Evolutionary conservation across 345 rosid genomes (phyloP), one percentile per base, ranked within the genome.

Genomic region (Excoecaria cochinchinensis): DNA sequence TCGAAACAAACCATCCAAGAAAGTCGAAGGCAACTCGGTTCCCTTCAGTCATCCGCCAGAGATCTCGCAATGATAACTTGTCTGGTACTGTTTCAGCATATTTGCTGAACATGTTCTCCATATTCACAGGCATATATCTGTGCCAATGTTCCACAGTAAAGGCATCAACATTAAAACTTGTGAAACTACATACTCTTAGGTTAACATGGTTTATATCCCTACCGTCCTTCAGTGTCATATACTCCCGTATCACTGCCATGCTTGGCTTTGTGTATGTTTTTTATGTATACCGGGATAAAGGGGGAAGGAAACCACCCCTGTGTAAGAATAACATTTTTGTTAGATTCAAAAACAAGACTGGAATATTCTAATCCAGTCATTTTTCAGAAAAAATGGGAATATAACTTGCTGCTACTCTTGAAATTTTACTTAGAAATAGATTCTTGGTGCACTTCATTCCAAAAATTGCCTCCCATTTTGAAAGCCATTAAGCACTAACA

Each of bases 141-240:
- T 78, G 80, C 9, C 4, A 6, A 14, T 22, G 62, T 21, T 6
- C 50, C 0, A 8, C 38, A 25, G 55, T 42, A 61, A 0, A 78
- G 55, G 51, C 12, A 25, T 36, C 17, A 67, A 2, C 1, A 36
- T 38, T 16, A 46, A 4, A 46, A 57, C 36, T 44, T 5, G 48
- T 44, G 48, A 44, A 44, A 44, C 48, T 44, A 8, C 8, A 5
- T 44, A 16, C 44, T 19, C 46, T 31, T 24, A 57, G n/a, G 38
- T 40, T 8, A 44, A 71, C 57, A 21, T 39, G 40, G 5, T 31
- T 70, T 3, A 15, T 46, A 4, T 59, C 9, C 39, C 19, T 58
- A 87, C 93, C 97, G 88, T 81, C 97, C 97, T 84, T 92, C 97
- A 0, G 87, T 86, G 81, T 92, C 97, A 42, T 90, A 90, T 13